Conservation (phyloP, 345 rosid genomes). For the Luvunga scandens region DNA sequence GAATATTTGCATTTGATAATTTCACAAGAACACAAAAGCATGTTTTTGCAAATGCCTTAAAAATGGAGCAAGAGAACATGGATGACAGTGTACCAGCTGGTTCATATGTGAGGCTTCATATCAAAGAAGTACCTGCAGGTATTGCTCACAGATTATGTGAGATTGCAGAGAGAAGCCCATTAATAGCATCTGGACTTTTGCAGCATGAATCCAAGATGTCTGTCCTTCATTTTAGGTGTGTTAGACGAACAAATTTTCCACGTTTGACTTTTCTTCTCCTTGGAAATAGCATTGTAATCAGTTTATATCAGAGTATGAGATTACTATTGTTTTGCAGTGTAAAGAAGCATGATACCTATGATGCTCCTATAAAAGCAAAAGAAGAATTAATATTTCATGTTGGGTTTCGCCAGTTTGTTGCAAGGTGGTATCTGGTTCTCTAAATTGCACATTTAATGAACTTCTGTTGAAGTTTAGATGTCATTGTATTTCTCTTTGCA, state of each 20-base stretch:
- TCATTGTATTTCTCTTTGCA: slow-evolving; percentile 29
- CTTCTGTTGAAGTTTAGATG: slow-evolving; percentile 4
- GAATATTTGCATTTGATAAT: slow-evolving; percentile 90
- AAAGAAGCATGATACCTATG: slow-evolving; percentile 73
- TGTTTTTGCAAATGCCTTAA: slow-evolving; percentile 58
- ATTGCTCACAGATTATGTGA: slow-evolving; percentile 59
- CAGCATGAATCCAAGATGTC: slow-evolving; percentile 98
- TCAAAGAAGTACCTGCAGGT: slow-evolving; percentile 62
- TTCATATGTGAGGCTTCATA: slow-evolving; percentile 64
- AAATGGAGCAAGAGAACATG: slow-evolving; percentile 49
- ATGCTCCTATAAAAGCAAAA: slow-evolving; percentile 79
- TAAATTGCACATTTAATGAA: slow-evolving; percentile 2
- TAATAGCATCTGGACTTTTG: slow-evolving; percentile 77
- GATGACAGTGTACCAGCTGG: slow-evolving; percentile 62
- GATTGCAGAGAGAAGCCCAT: slow-evolving; percentile 41
- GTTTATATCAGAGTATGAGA: slow-evolving; percentile 9
- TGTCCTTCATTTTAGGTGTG: slow-evolving; percentile 93
- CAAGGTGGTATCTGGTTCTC: slow-evolving; percentile 48
- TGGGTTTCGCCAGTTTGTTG: slow-evolving; percentile 92
- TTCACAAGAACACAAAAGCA: slow-evolving; percentile 79
- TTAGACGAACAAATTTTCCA: background rate
- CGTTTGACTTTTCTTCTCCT: slow-evolving; percentile 13
- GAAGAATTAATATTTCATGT: slow-evolving; percentile 89
- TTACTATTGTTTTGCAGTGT: slow-evolving; percentile 42
- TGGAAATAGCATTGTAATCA: slow-evolving; percentile 4